These are phyloP conservation scores for Panaeolus papilionaceus DNA, from an alignment of 768 basidiomycete species.

Conservation along the genomic window DNA sequence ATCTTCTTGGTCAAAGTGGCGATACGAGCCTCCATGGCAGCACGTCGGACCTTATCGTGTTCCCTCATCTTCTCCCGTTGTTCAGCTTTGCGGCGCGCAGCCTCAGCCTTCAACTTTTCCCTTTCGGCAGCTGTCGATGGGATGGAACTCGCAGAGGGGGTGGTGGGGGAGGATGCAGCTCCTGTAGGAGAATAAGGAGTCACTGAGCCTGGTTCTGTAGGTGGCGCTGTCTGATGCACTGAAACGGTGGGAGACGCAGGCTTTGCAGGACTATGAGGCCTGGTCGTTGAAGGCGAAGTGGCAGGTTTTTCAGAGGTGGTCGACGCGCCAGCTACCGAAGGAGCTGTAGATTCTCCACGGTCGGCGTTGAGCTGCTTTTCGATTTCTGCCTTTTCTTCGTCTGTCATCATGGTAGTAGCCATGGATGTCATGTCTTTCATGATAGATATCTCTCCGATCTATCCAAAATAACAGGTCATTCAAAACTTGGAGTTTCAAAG, in stretches of 20 bases:
- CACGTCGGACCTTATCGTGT: slow-evolving; percentile 81
- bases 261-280: not conserved
- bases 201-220: slow-evolving; percentile 4
- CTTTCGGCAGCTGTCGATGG: slow-evolving; percentile 30
- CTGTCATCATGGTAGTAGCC: slow-evolving; percentile 87
- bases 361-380: slow-evolving; percentile 67
- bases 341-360: slow-evolving; percentile 13
- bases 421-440: slow-evolving; percentile 93
- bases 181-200: slow-evolving; percentile 9
- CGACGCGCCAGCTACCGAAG: slow-evolving; percentile 18
- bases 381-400: slow-evolving; percentile 90
- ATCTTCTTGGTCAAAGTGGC: slow-evolving; percentile 78
- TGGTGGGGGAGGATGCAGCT: slow-evolving; percentile 18
- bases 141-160: slow-evolving; percentile 23
- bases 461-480: slow-evolving; percentile 14
- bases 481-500: not conserved
- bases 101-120: slow-evolving; percentile 49
- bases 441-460: slow-evolving; percentile 97
- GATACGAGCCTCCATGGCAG: slow-evolving; percentile 82
- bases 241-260: not conserved
- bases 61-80: slow-evolving; percentile 85
- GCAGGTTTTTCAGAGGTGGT: slow-evolving; percentile 15
- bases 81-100: slow-evolving; percentile 74
- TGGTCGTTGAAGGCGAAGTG: slow-evolving; percentile 20
- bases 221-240: not conserved